Evolutionary conservation across 164 flowering plant species (phyloP), one percentile per base, ranked within the genome.

Genomic region (Magnolia kwangsiensis): DNA sequence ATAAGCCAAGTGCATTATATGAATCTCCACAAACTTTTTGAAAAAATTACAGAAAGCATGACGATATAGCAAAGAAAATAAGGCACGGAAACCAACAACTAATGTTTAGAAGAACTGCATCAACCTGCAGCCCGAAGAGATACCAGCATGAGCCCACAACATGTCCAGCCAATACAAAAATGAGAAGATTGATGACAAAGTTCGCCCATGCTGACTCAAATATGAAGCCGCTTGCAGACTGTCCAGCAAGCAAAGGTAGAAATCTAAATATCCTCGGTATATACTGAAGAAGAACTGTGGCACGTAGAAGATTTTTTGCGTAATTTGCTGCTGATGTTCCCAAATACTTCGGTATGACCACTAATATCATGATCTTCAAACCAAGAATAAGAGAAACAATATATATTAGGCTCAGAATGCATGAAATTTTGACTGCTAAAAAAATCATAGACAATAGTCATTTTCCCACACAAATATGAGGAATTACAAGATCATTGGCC

Each of bases 141-240:
- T 94, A 94, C 98, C 98, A 94, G 82, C 89, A 87, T 14, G 98
- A 91, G 3, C 74, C 98, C 91, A 92, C 92, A 67, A 92, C 87
- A 84, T 95, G 98, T 72, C 95, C 91, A 72, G 96, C 77, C 80
- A 95, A 79, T 55, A 91, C 82, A 78, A 87, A 95, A 9, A 91
- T 88, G 79, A 95, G 87, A 78, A 95, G 94, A 87, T 95, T 95
- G 27, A 95, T 91, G 50, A 95, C 80, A 77, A 95, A 92, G 80
- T 92, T 92, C 23, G 95, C 95, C 96, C 96, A 92, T 75, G 98
- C 98, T 24, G 98, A 87, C 88, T 95, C 98, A 87, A 95, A 95
- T 80, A 92, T 84, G 81, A 95, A 90, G 65, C 96, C 94, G 68
- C 76, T 90, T 67, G 95, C 79, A 75, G 97, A 88, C 71, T 84